These are phyloP conservation scores for Nannochloropsis salina DNA, from an alignment of 108 stramenopile species.

Conservation along the genomic window DNA sequence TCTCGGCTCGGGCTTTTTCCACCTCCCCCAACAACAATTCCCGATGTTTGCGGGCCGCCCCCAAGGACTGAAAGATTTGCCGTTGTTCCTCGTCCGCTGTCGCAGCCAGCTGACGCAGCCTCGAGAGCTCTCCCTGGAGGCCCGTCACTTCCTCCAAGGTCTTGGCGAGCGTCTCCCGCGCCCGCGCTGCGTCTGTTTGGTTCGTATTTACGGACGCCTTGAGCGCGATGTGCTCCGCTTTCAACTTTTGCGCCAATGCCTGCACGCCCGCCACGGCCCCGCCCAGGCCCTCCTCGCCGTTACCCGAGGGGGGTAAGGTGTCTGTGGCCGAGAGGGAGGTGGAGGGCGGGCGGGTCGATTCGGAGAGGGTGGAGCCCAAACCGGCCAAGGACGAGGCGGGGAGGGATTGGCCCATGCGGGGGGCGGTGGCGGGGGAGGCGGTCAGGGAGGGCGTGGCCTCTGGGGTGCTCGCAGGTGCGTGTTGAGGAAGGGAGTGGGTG, in stretches of 20 bases:
- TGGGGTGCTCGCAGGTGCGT: too few relatives aligned
- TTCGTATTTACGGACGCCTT: not conserved
- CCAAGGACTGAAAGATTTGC: not conserved
- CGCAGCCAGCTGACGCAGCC: not conserved
- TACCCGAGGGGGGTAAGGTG: not conserved
- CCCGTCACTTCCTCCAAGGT: not conserved
- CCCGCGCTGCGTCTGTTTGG: not conserved
- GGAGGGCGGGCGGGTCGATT: not conserved
- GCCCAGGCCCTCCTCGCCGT: not conserved
- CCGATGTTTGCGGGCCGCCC: not conserved
- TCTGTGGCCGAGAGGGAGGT: not conserved
- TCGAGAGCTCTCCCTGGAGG: not conserved
- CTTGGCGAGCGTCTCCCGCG: not conserved
- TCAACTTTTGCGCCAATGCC: not conserved
- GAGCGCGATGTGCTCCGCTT: not conserved
- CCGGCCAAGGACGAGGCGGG: not conserved
- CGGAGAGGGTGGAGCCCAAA: not conserved
- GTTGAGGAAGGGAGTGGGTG: not conserved
- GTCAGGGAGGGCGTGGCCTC: not conserved
- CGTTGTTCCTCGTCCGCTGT: not conserved
- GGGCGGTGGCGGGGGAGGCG: not conserved
- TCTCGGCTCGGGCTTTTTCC: not conserved
- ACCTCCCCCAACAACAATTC: not conserved
- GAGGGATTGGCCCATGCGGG: not conserved
- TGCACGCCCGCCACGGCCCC: not conserved